Evolutionary conservation across 352 stramenopile genomes (phyloP), one percentile per base, ranked within the genome.

Genomic region (Phytophthora nicotianae): DNA sequence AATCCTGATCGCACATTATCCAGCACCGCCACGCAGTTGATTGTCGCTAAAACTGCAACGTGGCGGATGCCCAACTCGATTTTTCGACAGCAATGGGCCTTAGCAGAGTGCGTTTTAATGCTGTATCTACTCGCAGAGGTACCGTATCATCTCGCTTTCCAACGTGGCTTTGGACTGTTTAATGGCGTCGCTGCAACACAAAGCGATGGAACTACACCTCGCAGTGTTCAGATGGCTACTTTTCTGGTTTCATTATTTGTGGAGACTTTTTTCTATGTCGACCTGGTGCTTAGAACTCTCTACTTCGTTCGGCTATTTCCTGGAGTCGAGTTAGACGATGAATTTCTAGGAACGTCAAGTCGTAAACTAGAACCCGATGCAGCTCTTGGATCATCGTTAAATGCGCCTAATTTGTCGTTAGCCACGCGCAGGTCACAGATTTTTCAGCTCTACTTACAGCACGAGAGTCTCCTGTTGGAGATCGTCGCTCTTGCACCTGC

Each of bases 191-290:
- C 50, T 0, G 24, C 56, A 1, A 16, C 46, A 13, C 42, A 52
- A 4, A 58, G 50, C 8, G 57, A 66, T 20, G 75, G 68, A 5
- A 72, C 77, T 0, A 79, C 83, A 13, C 70, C 77, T 5, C 48
- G 65, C 14, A 45, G 27, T 7, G 50, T 87, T 32, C 79, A 89
- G 46, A 14, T 71, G 17, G 24, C 65, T 3, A 57, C 58, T 21
- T 91, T 87, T 47, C 47, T 66, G 7, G 24, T 66, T 2, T 50
- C 71, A 2, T 8, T 82, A 1, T n/a, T 69, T 0, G 54, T 89
- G 5, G 83, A 91, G 52, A 24, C 79, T 0, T 90, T 91, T 53
- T 91, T 89, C 56, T 79, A 83, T 19, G 45, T 56, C 0, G 81
- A 91, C 27, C 58, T 85, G 19, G 70, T 64, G 20, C 68, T 91